Percentiles rank a stretch among this genome's conserved stretches.
phyloP scores from a whole-genome alignment of 129 eudicot species.

The Arctium lappa region DNA sequence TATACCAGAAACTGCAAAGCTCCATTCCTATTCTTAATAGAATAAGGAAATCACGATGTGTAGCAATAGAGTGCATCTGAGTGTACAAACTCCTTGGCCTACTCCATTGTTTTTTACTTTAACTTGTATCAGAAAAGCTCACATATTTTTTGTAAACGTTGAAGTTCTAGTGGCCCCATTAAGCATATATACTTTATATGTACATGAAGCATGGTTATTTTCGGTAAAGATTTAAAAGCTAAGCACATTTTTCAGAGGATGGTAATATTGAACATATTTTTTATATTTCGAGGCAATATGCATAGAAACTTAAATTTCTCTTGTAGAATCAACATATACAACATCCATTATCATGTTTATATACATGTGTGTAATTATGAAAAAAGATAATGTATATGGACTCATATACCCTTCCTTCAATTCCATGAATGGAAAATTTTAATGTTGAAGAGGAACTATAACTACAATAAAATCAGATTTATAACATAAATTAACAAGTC shows the following conservation, averaged over 20 bases:
- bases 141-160: neutral
- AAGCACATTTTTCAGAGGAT: neutral
- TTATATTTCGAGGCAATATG: neutral
- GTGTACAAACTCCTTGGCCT: neutral
- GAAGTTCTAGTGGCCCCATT: neutral
- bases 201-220: neutral
- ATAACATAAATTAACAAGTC: too few species aligned
- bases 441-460: neutral
- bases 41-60: neutral
- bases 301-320: neutral
- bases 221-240: neutral
- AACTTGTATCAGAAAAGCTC: neutral
- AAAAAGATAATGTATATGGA: neutral
- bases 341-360: neutral
- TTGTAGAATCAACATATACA: neutral
- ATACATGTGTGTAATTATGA: neutral
- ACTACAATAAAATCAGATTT: too few species aligned
- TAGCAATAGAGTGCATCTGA: neutral
- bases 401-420: neutral
- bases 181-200: neutral
- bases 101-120: neutral
- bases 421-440: neutral
- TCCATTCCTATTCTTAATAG: neutral
- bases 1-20: neutral
- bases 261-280: neutral